Percentiles rank a stretch among this genome's conserved stretches.
These are phyloP conservation scores for Picochlorum sp. DNA, from an alignment of 139 green algal species.

Conservation along the genomic window DNA sequence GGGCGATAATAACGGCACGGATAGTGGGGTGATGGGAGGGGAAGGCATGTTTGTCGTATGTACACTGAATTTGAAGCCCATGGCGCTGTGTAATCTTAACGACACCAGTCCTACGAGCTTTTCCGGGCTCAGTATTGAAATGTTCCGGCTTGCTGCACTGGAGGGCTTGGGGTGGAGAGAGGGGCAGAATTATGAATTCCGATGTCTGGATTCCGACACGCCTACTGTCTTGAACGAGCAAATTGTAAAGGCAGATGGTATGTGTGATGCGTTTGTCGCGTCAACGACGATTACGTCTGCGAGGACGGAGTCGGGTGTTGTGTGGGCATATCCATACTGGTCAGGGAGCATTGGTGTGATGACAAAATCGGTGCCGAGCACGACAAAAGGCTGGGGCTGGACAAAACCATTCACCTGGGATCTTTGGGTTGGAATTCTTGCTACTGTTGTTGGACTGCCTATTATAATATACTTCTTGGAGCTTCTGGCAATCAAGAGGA, in stretches of 20 bases:
- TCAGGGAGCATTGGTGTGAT: not conserved
- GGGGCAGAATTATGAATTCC: slow-evolving; percentile 1
- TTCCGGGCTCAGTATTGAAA: not conserved
- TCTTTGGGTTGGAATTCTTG: not conserved
- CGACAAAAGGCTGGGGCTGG: not conserved
- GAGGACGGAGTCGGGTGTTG: not conserved
- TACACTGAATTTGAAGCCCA: not conserved
- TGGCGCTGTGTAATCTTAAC: too few species aligned
- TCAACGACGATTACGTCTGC: slow-evolving; percentile 2
- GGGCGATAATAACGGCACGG: too few species aligned
- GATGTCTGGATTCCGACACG: not conserved
- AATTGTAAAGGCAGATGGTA: not conserved
- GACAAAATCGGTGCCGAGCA: not conserved
- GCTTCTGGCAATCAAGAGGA: not conserved
- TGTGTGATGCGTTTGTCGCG: not conserved
- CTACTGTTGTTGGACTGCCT: not conserved
- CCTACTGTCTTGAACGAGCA: not conserved
- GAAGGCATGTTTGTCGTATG: too few species aligned
- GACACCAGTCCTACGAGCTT: not conserved
- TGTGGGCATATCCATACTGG: slow-evolving; percentile 4
- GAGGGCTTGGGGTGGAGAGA: not conserved
- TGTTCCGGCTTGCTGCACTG: not conserved
- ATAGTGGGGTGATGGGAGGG: too few species aligned
- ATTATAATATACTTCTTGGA: not conserved
- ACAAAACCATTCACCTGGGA: not conserved